Conservation (phyloP, 768 basidiomycete genomes). For the Filobasidium wieringae region DNA sequence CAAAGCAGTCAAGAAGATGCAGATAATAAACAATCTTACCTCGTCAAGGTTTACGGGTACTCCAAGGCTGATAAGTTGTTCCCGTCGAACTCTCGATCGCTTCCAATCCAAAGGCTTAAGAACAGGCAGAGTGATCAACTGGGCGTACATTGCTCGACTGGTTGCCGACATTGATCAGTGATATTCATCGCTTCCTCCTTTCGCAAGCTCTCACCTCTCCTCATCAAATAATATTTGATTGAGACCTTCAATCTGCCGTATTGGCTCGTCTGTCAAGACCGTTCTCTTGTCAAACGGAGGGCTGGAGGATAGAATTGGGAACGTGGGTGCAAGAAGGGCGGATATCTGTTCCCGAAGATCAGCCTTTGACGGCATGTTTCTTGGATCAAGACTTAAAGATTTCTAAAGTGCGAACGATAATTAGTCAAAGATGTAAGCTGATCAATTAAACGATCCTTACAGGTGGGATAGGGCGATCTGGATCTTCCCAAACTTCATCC, state of each 20-base stretch:
- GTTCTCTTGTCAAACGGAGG: constrained; percentile 41
- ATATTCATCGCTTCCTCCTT: background rate
- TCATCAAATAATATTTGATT: constrained; percentile 64
- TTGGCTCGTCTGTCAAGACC: constrained; percentile 55
- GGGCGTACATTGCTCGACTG: constrained; percentile 69
- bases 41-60: constrained; percentile 93
- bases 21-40: constrained; percentile 40
- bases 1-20: constrained; percentile 29
- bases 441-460: background rate
- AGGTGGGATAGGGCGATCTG: background rate
- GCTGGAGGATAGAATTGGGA: constrained; percentile 39
- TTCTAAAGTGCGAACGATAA: constrained; percentile 43
- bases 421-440: background rate
- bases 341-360: constrained; percentile 55
- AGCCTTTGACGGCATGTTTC: constrained; percentile 45
- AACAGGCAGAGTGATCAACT: constrained; percentile 57
- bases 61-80: constrained; percentile 80
- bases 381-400: constrained; percentile 54
- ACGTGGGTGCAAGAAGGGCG: constrained; percentile 55
- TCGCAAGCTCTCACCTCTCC: constrained; percentile 50
- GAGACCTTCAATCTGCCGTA: constrained; percentile 69
- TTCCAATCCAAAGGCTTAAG: constrained; percentile 88
- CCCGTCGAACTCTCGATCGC: constrained; percentile 75
- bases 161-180: background rate
- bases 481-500: constrained; percentile 35